Base-by-base conservation (phyloP, 495 filamentous ascomycete genomes). In the Sphaerosporella brunnea region DNA sequence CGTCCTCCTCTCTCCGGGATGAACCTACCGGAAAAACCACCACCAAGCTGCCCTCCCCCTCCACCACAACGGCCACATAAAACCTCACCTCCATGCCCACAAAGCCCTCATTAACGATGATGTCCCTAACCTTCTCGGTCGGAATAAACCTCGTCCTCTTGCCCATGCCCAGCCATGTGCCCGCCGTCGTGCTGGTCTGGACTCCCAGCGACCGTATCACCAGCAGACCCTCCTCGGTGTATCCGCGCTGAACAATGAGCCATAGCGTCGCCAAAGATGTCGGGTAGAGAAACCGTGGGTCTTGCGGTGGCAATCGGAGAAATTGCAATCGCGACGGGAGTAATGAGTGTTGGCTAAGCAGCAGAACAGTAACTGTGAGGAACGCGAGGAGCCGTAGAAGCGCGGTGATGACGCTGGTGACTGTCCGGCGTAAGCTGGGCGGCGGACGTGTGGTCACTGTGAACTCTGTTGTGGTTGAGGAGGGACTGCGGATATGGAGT, bases 41-140 rank as follows among this genome's bases (percentile, higher is more conserved):
- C 8, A 93, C 79, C 11, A 90, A 74, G 45, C 83, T 78, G 48
- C 77, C 74, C 65, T 96, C 90, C 30, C 81, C 88, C 58, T 93
- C 82, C 39, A 96, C 87, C 52, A 94, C 78, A 9, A 96, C 82
- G 8, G 79, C 75, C 11, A 99, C 67, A 63, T 93, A 93, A 61
- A 84, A 92, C 45, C 79, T 68, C 39, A 95, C 88, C 63, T 85
- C 84, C 60, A 93, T 92, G 34, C 90, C 88, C 50, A 74, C 75
- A 65, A 96, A 96, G 25, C 88, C 90, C 63, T 99, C 90, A 63
- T 95, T 84, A 37, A 99, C 82, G 47, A 94, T 72, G 48, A 96
- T 79, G 64, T 96, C 90, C 46, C 81, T 79, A 34, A 96, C 92
- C 59, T 81, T 75, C 2, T 77, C 81, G 0, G 90, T 94, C 3